phyloP scores from a whole-genome alignment of 192 early-diverging fungal species.

The Podila epigama region DNA sequence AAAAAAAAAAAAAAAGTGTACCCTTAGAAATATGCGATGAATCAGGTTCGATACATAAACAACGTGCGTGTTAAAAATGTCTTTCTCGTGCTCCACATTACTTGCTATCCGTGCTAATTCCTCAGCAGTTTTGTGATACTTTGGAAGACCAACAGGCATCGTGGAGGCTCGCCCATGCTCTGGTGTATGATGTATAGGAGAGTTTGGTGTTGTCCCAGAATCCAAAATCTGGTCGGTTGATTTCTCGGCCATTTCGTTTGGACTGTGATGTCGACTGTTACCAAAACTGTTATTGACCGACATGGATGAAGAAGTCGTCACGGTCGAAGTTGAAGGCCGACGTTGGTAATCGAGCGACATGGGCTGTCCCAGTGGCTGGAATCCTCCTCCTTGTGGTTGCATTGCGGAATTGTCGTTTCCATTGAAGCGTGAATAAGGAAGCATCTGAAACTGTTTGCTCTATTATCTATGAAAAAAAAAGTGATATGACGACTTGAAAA shows the following conservation, averaged over 20 bases:
- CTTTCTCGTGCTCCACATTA: too few species aligned
- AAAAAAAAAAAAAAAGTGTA: too few species aligned
- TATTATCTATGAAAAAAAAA: not conserved
- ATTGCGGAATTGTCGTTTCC: not conserved
- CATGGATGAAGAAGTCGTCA: not conserved
- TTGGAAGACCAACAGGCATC: not conserved
- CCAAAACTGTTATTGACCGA: not conserved
- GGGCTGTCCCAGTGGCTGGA: too few species aligned
- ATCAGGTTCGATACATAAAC: slow-evolving; percentile 3
- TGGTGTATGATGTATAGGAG: not conserved
- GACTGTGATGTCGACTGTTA: not conserved
- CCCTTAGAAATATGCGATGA: too few species aligned
- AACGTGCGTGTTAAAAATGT: not conserved
- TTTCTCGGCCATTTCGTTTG: not conserved
- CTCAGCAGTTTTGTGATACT: not conserved
- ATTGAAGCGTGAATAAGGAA: not conserved
- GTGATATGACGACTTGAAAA: not conserved
- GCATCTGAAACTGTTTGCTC: not conserved
- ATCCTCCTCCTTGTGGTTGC: too few species aligned
- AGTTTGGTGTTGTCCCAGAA: not conserved
- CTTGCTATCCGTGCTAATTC: not conserved
- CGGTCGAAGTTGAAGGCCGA: not conserved
- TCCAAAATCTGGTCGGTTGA: not conserved
- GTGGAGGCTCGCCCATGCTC: not conserved
- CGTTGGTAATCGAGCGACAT: not conserved